Evolutionary conservation across 2,329 filamentous ascomycete genomes (phyloP), one percentile per base, ranked within the genome.

Genomic region (Plectosphaerella plurivora): DNA sequence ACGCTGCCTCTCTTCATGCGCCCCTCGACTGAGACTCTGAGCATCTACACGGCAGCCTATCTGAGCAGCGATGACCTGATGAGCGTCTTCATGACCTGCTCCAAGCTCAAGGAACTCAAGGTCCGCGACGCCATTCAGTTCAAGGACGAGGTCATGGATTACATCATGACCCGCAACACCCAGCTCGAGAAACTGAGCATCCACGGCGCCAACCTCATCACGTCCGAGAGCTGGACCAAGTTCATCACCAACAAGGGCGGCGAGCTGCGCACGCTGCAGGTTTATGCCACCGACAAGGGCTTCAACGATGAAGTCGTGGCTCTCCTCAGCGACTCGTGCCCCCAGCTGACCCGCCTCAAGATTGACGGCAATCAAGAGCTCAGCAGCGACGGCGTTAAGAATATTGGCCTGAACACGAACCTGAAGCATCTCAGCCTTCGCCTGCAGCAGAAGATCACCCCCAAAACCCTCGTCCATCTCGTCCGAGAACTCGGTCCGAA

Each of bases 41-140:
- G 72, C 45, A 73, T 86, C 22, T 86, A 84, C 58, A 82, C 86
- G 58, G 76, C 73, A 41, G 74, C 75, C 59, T 86, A 85, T 59
- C 79, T 97, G 11, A 80, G 82, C 47, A 80, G 82, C 2, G 82
- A 91, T 58, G 91, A 97, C 62, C 91, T 88, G 58, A 80, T 89
- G 47, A 82, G 86, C 57, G 89, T 96, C 42, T 91, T 97, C 56
- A 87, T 91, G 49, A 78, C 84, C 3, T 85, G 88, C 53, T 84
- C 89, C 0, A 77, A 76, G 6, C 73, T 96, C 51, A 83, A 83
- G 60, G 79, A 79, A 44, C 76, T 97, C 52, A 88, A 91, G 58
- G 73, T 96, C 11, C 84, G 88, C 47, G 93, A 92, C 62, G 90
- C 87, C n/a, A 89, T 94, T 48, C 92, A 96, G 64, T 87, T 97